Percentiles rank a stretch among this genome's conserved stretches.
Evolutionary conservation across 139 green algal genomes (phyloP).

Genomic region (Spirogloea muscicola): DNA sequence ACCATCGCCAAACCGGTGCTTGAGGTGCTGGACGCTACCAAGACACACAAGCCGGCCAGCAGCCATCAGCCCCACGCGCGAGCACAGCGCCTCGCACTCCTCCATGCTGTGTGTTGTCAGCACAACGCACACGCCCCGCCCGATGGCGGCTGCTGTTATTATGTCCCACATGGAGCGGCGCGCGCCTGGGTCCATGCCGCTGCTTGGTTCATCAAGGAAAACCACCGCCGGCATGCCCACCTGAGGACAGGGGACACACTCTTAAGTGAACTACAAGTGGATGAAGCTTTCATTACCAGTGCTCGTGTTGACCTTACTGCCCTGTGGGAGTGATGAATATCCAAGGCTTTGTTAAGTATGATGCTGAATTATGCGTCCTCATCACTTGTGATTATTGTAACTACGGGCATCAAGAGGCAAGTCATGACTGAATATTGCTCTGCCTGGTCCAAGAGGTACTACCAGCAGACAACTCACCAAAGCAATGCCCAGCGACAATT

Average conservation of each 20-base stretch:
- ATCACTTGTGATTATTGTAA: too few relatives aligned
- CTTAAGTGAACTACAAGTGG: constrained; percentile 76
- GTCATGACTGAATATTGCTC: too few relatives aligned
- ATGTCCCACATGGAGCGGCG: constrained; percentile 89
- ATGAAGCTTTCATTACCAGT: too few relatives aligned
- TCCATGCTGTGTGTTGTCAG: constrained; percentile 88
- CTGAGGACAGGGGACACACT: too few relatives aligned
- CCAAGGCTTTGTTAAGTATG: too few relatives aligned
- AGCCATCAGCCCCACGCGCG: constrained; percentile 80
- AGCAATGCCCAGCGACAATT: constrained; percentile 61
- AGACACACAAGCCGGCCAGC: constrained; percentile 67
- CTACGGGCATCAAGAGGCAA: constrained; percentile 14
- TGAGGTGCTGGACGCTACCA: constrained; percentile 79
- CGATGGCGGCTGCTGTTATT: constrained; percentile 49
- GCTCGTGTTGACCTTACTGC: too few relatives aligned
- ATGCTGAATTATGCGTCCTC: too few relatives aligned
- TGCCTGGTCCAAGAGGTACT: too few relatives aligned
- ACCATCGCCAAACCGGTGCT: constrained; percentile 68
- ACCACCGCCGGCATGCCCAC: constrained; percentile 23
- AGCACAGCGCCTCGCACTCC: constrained; percentile 86
- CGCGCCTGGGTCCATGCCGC: constrained; percentile 78
- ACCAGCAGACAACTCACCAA: constrained; percentile 44
- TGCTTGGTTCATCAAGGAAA: constrained; percentile 42
- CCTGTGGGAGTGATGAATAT: too few relatives aligned
- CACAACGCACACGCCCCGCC: constrained; percentile 58